Percentiles rank a stretch among this genome's conserved stretches.
Conservation (phyloP, 129 eudicot species). For the Artemisia argyi region DNA sequence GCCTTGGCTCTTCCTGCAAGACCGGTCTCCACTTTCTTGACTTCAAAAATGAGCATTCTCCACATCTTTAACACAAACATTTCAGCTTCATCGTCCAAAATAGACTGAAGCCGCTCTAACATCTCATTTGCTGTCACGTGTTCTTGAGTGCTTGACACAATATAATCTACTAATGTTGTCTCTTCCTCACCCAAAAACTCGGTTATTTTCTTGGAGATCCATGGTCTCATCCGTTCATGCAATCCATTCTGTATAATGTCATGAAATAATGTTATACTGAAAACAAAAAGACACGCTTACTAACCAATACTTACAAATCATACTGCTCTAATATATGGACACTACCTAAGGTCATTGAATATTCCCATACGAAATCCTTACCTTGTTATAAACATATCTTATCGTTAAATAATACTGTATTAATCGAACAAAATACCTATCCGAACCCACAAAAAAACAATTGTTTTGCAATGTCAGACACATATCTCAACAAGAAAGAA, state of each 20-base stretch:
- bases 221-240: constrained; percentile 94
- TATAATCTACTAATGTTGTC: constrained; percentile 79
- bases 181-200: constrained; percentile 96
- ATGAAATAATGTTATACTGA: background rate
- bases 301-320: too few species aligned
- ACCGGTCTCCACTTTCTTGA: constrained; percentile 86
- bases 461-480: too few species aligned
- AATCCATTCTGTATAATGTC: constrained; percentile 56
- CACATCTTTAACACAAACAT: constrained; percentile 99
- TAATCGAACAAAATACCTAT: too few species aligned
- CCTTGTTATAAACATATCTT: too few species aligned
- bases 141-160: constrained; percentile 84
- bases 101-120: constrained; percentile 73
- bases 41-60: constrained; percentile 97
- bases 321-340: too few species aligned
- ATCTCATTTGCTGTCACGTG: constrained; percentile 80
- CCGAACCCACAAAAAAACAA: too few species aligned
- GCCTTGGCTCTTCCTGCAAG: constrained; percentile 55
- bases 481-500: too few species aligned
- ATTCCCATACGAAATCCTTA: too few species aligned
- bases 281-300: too few species aligned
- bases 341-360: too few species aligned
- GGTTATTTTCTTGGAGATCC: constrained; percentile 93
- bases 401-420: too few species aligned
- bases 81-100: constrained; percentile 92